Base-by-base conservation (phyloP, 2,329 filamentous ascomycete species). In the Cephalotrichum gorgonifer region DNA sequence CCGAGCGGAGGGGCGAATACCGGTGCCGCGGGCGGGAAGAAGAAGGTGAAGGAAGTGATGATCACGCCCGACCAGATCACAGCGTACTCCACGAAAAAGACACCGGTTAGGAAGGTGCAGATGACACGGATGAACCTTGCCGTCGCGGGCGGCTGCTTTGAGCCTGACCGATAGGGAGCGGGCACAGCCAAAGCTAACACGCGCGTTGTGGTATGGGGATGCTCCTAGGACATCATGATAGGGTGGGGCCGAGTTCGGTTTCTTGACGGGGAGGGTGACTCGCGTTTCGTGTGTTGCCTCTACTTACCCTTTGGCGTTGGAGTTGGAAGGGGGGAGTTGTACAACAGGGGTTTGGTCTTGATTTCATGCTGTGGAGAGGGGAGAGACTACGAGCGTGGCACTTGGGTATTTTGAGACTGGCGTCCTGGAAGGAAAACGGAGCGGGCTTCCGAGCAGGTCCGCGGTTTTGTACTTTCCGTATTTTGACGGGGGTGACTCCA, bases 51-150 rank as follows among this genome's bases (percentile, higher is more conserved):
- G 65, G 91, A 96, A 58, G 87, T 89, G 4, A 87, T 88, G 58
- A 85, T 95, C 42, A 90, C 85, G 0, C 84, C 89, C 0, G 93
- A 98, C 61, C 93, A 97, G 67, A 94, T 98, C 67, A 88, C 82
- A 54, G 90, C 88, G 1, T 97, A 96, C 62, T 83, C 88, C 1
- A 97, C 93, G 4, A 98, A 98, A 77, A 95, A 95, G 69, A 91
- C 86, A 15, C 90, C 91, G 0, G 87, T 97, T 11, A 87, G 94
- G 66, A 93, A 91, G 67, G 90, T 95, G 48, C 81, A 85, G 60
- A 96, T 96, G 59, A 97, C 93, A 3, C 76, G 88, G 52, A 96
- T 95, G 88, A 98, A 98, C 63, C 67, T 97, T 55, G 85, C 96
- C 12, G 74, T 97, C 53, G 89, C 89, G 22, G 88, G 86, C 43